Conservation (phyloP, 352 stramenopile species). For the Aphanomyces astaci region DNA sequence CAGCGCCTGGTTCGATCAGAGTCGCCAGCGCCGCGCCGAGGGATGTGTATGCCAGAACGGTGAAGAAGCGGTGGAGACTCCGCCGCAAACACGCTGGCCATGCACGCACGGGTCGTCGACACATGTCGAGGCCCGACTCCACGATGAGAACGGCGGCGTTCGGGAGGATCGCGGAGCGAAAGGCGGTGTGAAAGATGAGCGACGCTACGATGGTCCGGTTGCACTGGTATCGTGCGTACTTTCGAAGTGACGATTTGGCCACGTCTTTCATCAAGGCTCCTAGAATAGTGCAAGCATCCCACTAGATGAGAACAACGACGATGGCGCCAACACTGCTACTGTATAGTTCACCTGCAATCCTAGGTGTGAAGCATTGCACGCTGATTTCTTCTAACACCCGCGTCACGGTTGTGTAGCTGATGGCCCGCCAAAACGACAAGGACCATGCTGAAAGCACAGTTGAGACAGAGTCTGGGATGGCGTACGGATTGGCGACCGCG, state of each 20-base stretch:
- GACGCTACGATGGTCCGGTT: not conserved
- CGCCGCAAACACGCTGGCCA: not conserved
- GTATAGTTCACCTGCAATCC: not conserved
- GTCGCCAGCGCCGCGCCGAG: conserved; percentile 7
- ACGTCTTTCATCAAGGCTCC: conserved; percentile 14
- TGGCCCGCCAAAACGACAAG: not conserved
- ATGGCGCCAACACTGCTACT: no score
- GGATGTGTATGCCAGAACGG: not conserved
- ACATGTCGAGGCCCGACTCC: not conserved
- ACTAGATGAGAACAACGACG: no score
- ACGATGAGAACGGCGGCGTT: conserved; percentile 6
- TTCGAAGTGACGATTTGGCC: conserved; percentile 12
- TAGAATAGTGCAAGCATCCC: no score
- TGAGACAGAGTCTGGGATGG: not conserved
- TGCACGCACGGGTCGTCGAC: not conserved
- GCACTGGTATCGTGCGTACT: conserved; percentile 6
- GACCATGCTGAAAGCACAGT: not conserved
- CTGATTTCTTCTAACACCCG: conserved; percentile 5
- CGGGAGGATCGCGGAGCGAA: not conserved
- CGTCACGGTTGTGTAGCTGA: conserved; percentile 16
- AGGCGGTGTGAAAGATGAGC: conserved; percentile 9
- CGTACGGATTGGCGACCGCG: not conserved
- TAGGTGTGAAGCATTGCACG: not conserved
- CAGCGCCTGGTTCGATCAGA: not conserved
- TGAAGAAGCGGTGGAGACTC: not conserved